Evolutionary conservation across 2,329 filamentous ascomycete species (phyloP), one percentile per base, ranked within the genome.

Genomic region (Aspergillaceae sp.): DNA sequence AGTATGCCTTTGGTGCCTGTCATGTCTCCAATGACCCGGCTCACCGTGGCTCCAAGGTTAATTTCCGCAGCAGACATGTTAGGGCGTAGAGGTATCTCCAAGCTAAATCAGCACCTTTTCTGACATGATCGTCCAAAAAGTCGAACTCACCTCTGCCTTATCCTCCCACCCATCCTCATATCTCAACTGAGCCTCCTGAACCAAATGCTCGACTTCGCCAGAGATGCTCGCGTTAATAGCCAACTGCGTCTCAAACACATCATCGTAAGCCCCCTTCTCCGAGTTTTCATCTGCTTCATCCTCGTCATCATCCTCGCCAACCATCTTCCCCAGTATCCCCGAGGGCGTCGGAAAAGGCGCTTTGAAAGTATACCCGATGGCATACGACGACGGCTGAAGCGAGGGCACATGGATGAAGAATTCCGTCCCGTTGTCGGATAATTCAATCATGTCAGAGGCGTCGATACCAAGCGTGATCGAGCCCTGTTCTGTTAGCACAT

Each of bases 341-440:
- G 51, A 47, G 26, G 58, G 52, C 1, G 62, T 51, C 37, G 59
- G 57, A 38, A 70, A 49, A 4, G 67, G 66, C 10, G 61, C 53
- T 32, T 59, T 62, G 46, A 68, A 69, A 35, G 49, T 57, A 47
- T 63, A 68, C 40, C 56, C 58, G 30, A 67, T 42, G n/a, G 53
- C 57, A 47, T 60, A 61, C 3, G 56, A 55, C 10, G 53, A 55
- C 35, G 59, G 33, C 27, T 53, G 49, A 3, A 60, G 50, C 1
- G 55, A 49, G 26, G 64, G 64, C 6, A 65, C 42, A 29, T 56
- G 49, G 5, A 68, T 42, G 29, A 56, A 56, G 19, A 62, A 53
- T 45, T 62, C 52, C 4, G 57, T 62, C 7, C 57, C 56, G 8
- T 62, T 49, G 44, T 58, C 48, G 38, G 59, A 58, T 10, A 63